phyloP scores from a whole-genome alignment of 192 early-diverging fungal genomes.

The Backusella tarrabulga region DNA sequence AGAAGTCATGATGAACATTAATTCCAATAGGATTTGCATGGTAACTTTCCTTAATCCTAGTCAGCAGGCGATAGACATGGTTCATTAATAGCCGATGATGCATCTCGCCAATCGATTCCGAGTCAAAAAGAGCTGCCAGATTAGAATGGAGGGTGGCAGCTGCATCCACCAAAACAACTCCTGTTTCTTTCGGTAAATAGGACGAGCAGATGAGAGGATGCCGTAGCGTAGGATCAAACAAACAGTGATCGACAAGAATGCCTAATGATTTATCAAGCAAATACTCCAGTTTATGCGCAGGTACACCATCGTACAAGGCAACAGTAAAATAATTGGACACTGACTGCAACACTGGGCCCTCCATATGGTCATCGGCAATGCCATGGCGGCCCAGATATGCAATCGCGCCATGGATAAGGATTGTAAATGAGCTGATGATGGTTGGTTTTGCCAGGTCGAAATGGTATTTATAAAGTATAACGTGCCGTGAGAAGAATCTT shows the following conservation, averaged over 20 bases:
- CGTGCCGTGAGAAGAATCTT: not conserved
- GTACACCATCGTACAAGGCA: not conserved
- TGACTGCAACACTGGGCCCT: not conserved
- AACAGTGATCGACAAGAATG: slow-evolving; percentile 6
- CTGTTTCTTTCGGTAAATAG: not conserved
- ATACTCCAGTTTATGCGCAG: slow-evolving; percentile 5
- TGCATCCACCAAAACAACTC: not conserved
- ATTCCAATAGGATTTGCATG: not conserved
- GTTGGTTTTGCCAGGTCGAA: not conserved
- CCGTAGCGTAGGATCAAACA: not conserved
- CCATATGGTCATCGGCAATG: not conserved
- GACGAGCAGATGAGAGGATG: not conserved
- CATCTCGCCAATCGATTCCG: not conserved
- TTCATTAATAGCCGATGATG: not conserved
- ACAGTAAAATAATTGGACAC: not conserved
- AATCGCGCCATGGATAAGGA: slow-evolving; percentile 14
- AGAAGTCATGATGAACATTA: not conserved
- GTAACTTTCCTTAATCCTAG: not conserved
- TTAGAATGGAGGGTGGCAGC: not conserved
- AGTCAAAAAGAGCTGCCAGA: not conserved
- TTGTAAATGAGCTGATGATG: slow-evolving; percentile 10
- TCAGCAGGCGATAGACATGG: not conserved
- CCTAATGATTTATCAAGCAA: slow-evolving; percentile 14
- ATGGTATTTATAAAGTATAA: not conserved
- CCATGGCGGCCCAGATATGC: slow-evolving; percentile 4